Conservation (phyloP, 257 asterid genomes). For the Sherardia arvensis region DNA sequence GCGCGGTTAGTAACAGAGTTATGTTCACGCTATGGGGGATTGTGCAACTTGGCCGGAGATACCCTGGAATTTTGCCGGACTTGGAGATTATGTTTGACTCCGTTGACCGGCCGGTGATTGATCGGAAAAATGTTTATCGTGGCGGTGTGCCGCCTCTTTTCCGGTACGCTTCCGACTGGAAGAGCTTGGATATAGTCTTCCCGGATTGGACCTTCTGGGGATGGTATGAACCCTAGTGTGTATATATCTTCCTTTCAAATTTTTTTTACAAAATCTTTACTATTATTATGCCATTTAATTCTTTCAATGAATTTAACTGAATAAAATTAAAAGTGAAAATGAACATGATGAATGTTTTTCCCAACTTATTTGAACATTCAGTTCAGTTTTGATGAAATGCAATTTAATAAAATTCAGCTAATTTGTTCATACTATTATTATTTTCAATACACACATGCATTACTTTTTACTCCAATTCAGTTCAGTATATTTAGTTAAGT, state of each 20-base stretch:
- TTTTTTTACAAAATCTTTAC: neutral
- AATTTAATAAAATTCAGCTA: too few species aligned
- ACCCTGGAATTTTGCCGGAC: conserved; percentile 27
- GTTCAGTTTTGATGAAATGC: too few species aligned
- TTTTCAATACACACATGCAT: too few species aligned
- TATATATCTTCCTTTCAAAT: neutral
- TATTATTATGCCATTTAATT: too few species aligned
- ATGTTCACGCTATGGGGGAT: conserved; percentile 25
- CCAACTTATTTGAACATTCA: too few species aligned
- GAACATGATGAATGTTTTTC: too few species aligned
- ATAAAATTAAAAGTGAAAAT: too few species aligned
- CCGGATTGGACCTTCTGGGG: conserved; percentile 99
- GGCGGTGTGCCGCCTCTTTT: conserved; percentile 47
- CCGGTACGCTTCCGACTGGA: conserved; percentile 68
- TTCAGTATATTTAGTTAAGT: too few species aligned
- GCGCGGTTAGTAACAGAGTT: conserved; percentile 12
- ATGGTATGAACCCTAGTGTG: conserved; percentile 35
- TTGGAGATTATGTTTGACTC: conserved; percentile 27
- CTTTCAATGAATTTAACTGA: too few species aligned
- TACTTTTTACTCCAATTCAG: too few species aligned
- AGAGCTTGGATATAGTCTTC: conserved; percentile 74
- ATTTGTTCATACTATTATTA: too few species aligned
- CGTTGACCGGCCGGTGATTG: conserved; percentile 20
- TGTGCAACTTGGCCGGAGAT: conserved; percentile 16
- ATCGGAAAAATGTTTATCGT: conserved; percentile 12